Conservation (phyloP, 2,329 filamentous ascomycete species). For the Furcasterigmium sp. region DNA sequence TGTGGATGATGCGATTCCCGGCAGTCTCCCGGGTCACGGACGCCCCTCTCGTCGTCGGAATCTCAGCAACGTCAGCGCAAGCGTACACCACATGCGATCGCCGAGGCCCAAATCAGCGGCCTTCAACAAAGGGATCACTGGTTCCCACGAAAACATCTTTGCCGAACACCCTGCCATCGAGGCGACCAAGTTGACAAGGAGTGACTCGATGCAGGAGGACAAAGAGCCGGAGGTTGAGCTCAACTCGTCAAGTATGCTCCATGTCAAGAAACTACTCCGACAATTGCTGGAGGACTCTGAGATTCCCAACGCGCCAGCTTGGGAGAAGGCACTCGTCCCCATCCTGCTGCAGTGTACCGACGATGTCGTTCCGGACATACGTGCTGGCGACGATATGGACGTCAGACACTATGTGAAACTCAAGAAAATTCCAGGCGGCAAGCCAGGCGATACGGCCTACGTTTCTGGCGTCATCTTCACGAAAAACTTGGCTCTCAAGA, state of each 20-base stretch:
- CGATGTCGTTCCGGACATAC: constrained; percentile 89
- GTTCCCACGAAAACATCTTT: constrained; percentile 46
- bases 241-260: constrained; percentile 79
- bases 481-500: constrained; percentile 93
- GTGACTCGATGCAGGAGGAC: constrained; percentile 74
- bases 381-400: constrained; percentile 90
- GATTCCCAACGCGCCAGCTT: constrained; percentile 68
- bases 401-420: constrained; percentile 96
- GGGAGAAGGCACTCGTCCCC: constrained; percentile 87
- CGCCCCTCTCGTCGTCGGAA: constrained; percentile 70
- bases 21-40: constrained; percentile 52
- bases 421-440: constrained; percentile 90
- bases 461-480: constrained; percentile 95
- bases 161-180: constrained; percentile 29
- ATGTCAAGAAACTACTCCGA: constrained; percentile 78
- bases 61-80: constrained; percentile 74
- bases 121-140: constrained; percentile 47
- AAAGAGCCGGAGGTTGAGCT: constrained; percentile 75
- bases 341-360: constrained; percentile 88
- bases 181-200: constrained; percentile 58
- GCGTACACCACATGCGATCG: constrained; percentile 58
- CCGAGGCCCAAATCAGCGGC: constrained; percentile 58
- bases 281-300: constrained; percentile 76
- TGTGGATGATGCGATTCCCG: constrained; percentile 56
- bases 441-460: constrained; percentile 88